phyloP scores from a whole-genome alignment of 306 rosid species.

The Vigna unguiculata region DNA sequence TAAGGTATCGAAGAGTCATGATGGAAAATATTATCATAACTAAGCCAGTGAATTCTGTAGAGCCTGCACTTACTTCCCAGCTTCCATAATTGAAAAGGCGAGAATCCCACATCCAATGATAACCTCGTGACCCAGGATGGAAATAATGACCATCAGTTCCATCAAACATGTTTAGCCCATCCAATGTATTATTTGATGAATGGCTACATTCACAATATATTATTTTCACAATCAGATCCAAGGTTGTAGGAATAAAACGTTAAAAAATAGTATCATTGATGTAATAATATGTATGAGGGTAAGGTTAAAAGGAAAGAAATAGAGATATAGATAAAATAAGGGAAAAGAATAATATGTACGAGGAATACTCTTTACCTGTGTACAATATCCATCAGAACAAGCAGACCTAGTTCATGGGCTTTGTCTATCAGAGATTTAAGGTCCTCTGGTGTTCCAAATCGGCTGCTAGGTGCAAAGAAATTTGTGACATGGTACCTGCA shows the following conservation, averaged over 20 bases:
- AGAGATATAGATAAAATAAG: slow-evolving; percentile 27
- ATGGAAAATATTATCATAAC: slow-evolving; percentile 26
- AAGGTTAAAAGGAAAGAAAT: slow-evolving; percentile 9
- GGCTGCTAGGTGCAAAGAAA: slow-evolving; percentile 98
- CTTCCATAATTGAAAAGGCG: slow-evolving; percentile 99
- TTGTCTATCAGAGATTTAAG: slow-evolving; percentile 89
- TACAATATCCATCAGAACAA: slow-evolving; percentile 99
- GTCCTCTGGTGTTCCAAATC: slow-evolving; percentile 97
- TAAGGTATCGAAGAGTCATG: slow-evolving; percentile 33
- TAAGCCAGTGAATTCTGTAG: slow-evolving; percentile 8
- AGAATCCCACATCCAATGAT: slow-evolving; percentile 99
- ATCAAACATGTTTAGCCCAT: slow-evolving; percentile 97
- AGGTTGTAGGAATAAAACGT: slow-evolving; percentile 37
- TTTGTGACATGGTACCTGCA: slow-evolving; percentile 96
- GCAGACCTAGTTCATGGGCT: slow-evolving; percentile 95
- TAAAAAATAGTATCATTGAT: slow-evolving; percentile 26
- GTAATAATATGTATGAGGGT: slow-evolving; percentile 26
- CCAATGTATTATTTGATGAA: slow-evolving; percentile 87
- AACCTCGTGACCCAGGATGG: slow-evolving; percentile 95
- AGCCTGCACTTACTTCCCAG: slow-evolving; percentile 87
- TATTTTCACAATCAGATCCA: slow-evolving; percentile 45
- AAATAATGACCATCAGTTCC: slow-evolving; percentile 96
- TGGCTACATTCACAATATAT: slow-evolving; percentile 68
- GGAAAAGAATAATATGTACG: slow-evolving; percentile 4
- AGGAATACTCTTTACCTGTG: slow-evolving; percentile 71